Evolutionary conservation across 108 stramenopile species (phyloP).

Genomic region (Cylindrotheca closterium): DNA sequence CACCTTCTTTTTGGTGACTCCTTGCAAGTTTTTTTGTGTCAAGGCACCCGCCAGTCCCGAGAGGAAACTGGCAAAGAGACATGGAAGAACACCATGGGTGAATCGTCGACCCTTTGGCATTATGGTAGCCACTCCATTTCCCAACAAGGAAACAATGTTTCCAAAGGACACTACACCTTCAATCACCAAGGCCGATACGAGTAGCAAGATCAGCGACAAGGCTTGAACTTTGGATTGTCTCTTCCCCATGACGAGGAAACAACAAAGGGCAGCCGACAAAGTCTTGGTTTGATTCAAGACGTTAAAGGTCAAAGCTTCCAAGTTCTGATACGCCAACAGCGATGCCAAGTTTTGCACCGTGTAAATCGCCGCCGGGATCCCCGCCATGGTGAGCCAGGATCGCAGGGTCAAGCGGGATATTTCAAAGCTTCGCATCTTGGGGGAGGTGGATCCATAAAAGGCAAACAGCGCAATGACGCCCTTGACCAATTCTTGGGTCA

Average conservation of each 20-base stretch:
- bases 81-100: conserved; percentile 60
- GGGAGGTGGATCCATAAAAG: conserved; percentile 18
- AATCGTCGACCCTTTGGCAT: neutral
- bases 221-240: conserved; percentile 77
- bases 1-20: neutral
- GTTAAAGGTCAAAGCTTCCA: conserved; percentile 86
- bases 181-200: conserved; percentile 69
- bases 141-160: conserved; percentile 4
- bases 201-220: conserved; percentile 68
- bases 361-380: conserved; percentile 84
- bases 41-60: conserved; percentile 86
- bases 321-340: conserved; percentile 78
- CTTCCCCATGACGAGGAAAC: conserved; percentile 82
- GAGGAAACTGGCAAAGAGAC: conserved; percentile 68
- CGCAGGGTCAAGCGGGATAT: neutral
- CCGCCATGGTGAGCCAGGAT: conserved; percentile 67
- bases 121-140: conserved; percentile 8
- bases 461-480: conserved; percentile 47
- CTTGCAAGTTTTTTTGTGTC: conserved; percentile 81
- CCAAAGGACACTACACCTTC: conserved; percentile 38
- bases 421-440: conserved; percentile 9
- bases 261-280: conserved; percentile 87
- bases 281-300: conserved; percentile 87
- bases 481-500: conserved; percentile 70
- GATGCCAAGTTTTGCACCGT: conserved; percentile 78